Percentiles rank a stretch among this genome's conserved stretches.
Evolutionary conservation across 2,329 filamentous ascomycete species (phyloP).

Genomic region (Scedosporium minutisporum): DNA sequence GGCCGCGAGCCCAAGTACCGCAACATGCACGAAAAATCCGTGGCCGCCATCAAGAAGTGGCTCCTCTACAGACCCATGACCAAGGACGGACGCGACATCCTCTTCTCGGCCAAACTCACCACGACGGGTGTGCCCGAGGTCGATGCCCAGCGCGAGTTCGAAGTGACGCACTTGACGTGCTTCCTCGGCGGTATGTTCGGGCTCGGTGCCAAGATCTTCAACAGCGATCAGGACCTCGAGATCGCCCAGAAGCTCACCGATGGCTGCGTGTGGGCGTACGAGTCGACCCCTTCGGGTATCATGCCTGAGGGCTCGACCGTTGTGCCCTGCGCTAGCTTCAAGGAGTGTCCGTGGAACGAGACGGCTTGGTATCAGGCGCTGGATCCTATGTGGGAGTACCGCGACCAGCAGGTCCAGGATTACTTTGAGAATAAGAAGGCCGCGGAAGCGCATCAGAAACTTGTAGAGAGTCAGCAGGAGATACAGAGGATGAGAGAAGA

Average conservation of each 20-base stretch:
- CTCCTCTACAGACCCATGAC: slow-evolving; percentile 72
- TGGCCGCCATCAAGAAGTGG: slow-evolving; percentile 59
- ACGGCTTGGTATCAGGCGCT: slow-evolving; percentile 38
- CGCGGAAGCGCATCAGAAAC: slow-evolving; percentile 24
- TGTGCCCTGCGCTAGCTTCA: slow-evolving; percentile 34
- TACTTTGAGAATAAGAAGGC: slow-evolving; percentile 38
- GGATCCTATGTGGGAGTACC: slow-evolving; percentile 33
- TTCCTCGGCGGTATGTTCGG: slow-evolving; percentile 64
- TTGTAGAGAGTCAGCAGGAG: slow-evolving; percentile 18
- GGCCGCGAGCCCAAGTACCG: slow-evolving; percentile 64
- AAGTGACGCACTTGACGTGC: slow-evolving; percentile 55
- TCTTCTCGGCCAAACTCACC: slow-evolving; percentile 59
- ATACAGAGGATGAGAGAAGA: slow-evolving; percentile 12
- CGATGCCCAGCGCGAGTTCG: slow-evolving; percentile 41
- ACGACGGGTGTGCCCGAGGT: slow-evolving; percentile 31
- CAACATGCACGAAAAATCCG: slow-evolving; percentile 59
- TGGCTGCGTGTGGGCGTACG: slow-evolving; percentile 62
- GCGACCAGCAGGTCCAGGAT: slow-evolving; percentile 31
- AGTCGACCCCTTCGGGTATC: slow-evolving; percentile 47
- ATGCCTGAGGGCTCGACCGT: slow-evolving; percentile 49
- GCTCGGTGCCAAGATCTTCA: slow-evolving; percentile 54
- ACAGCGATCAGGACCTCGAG: slow-evolving; percentile 49
- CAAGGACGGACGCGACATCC: slow-evolving; percentile 51
- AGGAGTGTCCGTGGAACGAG: slow-evolving; percentile 41
- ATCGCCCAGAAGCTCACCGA: slow-evolving; percentile 54